Evolutionary conservation across 148 eudicot genomes (phyloP), one percentile per base, ranked within the genome.

Genomic region (Nepenthes gracilis): DNA sequence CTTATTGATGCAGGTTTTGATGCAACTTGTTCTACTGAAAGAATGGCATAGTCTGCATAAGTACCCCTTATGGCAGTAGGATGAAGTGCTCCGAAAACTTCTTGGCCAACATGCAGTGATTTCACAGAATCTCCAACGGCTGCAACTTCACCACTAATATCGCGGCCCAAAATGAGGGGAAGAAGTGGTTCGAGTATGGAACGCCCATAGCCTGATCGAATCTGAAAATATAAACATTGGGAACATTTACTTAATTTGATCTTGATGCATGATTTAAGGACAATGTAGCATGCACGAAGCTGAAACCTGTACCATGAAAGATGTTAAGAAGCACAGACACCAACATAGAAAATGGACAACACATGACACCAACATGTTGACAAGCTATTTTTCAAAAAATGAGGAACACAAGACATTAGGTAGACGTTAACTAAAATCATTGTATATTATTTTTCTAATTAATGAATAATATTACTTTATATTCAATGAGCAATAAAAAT

Each of bases 11-110:
- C 65, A 56, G 99, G 96, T 69, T 88, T 88, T 61, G 62, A 67
- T 40, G 80, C 57, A 66, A 88, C 77, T 77, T 88, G 75, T 62
- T 93, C 96, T 64, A 82, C 83, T 32, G 91, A 66, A 64, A 93
- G 96, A 72, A 93, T 78, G 57, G 95, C 96, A 70, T 88, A 88
- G 80, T 93, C 95, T 48, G 91, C 63, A 72, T 84, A 93, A 61
- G 99, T 93, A 63, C 99, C 99, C 87, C 99, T 84, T 56, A 81
- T 67, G 60, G 99, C 99, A 58, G 99, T 93, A 70, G 99, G 99
- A 84, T 86, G 96, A 68, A 88, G 70, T 35, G 99, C 95, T 47
- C 99, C 99, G 69, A 88, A 93, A 36, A 93, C 99, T 64, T 93
- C 90, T 75, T 88, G 87, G 23, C 99, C 99, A 54, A 93, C 79